phyloP scores from a whole-genome alignment of 2,329 filamentous ascomycete genomes.

The Aspergillus novoparasiticus region DNA sequence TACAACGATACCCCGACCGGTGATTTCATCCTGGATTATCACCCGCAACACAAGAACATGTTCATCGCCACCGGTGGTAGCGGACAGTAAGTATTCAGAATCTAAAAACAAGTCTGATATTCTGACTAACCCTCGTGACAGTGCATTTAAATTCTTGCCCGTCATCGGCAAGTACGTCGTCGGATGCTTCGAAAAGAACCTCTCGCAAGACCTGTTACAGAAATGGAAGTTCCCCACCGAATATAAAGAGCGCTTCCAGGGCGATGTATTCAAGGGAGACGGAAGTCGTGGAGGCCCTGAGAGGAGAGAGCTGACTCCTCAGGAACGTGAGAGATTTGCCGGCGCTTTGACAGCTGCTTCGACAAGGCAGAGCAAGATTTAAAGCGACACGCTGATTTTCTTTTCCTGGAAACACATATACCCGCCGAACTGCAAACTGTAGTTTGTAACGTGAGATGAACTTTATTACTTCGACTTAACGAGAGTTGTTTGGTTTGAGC shows the following conservation, averaged over 20 bases:
- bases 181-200: slow-evolving; percentile 53
- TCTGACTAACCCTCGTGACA: slow-evolving; percentile 19
- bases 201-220: slow-evolving; percentile 55
- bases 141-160: slow-evolving; percentile 64
- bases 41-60: slow-evolving; percentile 55
- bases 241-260: slow-evolving; percentile 21
- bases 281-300: slow-evolving; percentile 36
- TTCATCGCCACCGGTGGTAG: slow-evolving; percentile 34
- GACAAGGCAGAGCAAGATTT: slow-evolving; percentile 29
- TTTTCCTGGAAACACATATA: neutral
- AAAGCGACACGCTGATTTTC: neutral
- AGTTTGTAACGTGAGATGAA: neutral
- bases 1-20: slow-evolving; percentile 70
- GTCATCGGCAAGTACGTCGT: slow-evolving; percentile 65
- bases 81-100: slow-evolving; percentile 28
- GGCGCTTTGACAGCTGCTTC: slow-evolving; percentile 22
- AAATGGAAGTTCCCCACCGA: slow-evolving; percentile 56
- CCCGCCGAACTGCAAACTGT: neutral
- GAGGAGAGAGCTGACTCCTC: slow-evolving; percentile 26
- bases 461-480: neutral
- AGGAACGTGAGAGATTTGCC: slow-evolving; percentile 20
- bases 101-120: neutral
- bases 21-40: slow-evolving; percentile 69
- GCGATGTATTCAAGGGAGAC: slow-evolving; percentile 26
- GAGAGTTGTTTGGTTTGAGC: neutral